Evolutionary conservation across 1,284 basidiomycete species (phyloP), one percentile per base, ranked within the genome.

Genomic region (Cryptococcus sp.): DNA sequence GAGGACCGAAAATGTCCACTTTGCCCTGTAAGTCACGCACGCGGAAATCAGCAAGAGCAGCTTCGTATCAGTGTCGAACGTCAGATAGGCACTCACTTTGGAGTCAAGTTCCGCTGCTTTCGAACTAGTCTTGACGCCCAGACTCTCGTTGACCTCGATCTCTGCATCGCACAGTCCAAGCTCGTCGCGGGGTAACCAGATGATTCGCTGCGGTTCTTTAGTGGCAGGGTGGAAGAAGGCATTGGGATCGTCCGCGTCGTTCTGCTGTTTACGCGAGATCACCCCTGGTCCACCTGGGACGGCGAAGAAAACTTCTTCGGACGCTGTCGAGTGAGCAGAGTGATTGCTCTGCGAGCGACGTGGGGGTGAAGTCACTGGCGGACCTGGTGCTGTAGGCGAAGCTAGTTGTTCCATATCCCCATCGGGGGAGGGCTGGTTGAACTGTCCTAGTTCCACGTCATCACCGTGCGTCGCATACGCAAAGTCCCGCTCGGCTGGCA

Each of bases 141-240:
- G 79, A 49, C 82, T 82, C 58, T 71, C 70, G 71, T 87, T 87
- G 61, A 78, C 84, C 58, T 76, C 72, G 64, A 84, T 84, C 78
- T 92, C 89, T 60, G 84, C 85, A 58, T 82, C 81, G 13, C 80
- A 84, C 49, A 92, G 68, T 0, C 89, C 89, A 4, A 88, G 79
- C 47, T 81, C 74, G 68, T 94, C 91, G 49, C 76, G 72, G 15
- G 92, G 89, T 52, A 95, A 77, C 93, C 93, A 96, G 41, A 96
- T 80, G 11, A 85, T 81, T 57, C 85, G 82, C 77, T 91, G 89
- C 46, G 87, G 85, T 52, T 87, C 83, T 52, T 86, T 85, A 13
- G 85, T 82, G 11, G 89, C 90, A 16, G 91, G 91, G 68, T 92
- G 91, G 54, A 88, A 86, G 79, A 93, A 95, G 0, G 80, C 77